A percentile compares a stretch with the other conserved stretches of the same genome.
These are phyloP conservation scores for Venustampulla echinocandica DNA, from an alignment of 495 filamentous ascomycete species.

Conservation along the genomic window DNA sequence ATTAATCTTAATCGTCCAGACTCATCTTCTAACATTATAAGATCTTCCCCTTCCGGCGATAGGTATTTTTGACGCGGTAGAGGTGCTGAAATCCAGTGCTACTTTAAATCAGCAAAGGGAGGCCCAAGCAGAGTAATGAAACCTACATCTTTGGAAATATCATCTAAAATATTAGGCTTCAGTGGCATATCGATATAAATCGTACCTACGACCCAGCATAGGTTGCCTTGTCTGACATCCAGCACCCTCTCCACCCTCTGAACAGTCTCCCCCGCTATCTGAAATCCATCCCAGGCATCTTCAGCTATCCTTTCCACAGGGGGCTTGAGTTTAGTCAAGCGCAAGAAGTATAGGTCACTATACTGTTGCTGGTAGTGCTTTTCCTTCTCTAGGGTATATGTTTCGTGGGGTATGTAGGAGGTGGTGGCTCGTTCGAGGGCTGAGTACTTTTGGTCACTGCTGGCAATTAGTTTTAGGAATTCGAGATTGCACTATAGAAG, in stretches of 20 bases:
- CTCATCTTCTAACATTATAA: conserved; percentile 90
- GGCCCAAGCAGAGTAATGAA: background rate
- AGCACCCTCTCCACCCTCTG: conserved; percentile 74
- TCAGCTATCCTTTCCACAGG: conserved; percentile 63
- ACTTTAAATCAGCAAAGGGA: conserved; percentile 1
- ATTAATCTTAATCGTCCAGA: conserved; percentile 81
- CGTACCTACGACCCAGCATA: conserved; percentile 93
- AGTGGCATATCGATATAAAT: conserved; percentile 95
- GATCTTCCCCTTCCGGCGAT: conserved; percentile 44
- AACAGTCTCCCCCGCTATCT: conserved; percentile 72
- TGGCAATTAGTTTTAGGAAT: conserved; percentile 14
- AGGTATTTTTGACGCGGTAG: conserved; percentile 56
- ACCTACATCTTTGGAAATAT: conserved; percentile 83
- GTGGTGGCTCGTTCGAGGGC: conserved; percentile 42
- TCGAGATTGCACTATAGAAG: background rate
- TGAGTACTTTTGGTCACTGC: conserved; percentile 31
- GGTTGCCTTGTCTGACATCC: conserved; percentile 88
- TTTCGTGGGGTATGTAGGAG: conserved; percentile 64
- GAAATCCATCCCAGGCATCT: conserved; percentile 67
- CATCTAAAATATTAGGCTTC: conserved; percentile 95
- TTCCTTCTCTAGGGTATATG: conserved; percentile 60
- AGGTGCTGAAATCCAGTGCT: conserved; percentile 21
- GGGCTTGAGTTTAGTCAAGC: conserved; percentile 80
- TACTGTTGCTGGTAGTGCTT: conserved; percentile 90
- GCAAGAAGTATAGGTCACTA: conserved; percentile 93